Base-by-base conservation (phyloP, 2,329 filamentous ascomycete genomes). In the Laburnicola sp. region DNA sequence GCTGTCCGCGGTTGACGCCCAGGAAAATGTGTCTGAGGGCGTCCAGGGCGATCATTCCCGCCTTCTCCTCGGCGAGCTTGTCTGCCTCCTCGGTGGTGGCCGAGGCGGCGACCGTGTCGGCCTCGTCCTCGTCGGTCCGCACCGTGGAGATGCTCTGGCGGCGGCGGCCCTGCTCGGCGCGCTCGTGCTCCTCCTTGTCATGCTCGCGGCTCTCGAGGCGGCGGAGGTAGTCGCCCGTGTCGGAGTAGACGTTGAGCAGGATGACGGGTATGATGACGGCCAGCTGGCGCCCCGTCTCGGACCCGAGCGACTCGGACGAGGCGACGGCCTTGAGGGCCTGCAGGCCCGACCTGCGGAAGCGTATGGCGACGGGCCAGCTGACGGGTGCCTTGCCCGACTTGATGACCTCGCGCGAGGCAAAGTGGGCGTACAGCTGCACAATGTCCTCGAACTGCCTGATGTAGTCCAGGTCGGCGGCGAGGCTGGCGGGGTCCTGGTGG, bases 11-110 rank as follows among this genome's bases (percentile, higher is more conserved):
- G 65, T 91, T 96, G 56, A 91, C 91, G 6, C 86, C 85, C 27
- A 88, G 80, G 64, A 96, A 96, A 40, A 97, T 89, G 62, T 88
- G 86, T 73, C 93, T 89, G 48, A 99, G 76, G 67, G 91, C 95
- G 63, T 91, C 87, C 62, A 96, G 80, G 3, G 94, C 93, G 56
- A 95, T 78, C 6, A 95, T 79, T 26, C 89, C 89, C 11, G 91
- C 91, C 66, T 95, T 89, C 75, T 96, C 87, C 73, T 97, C 92
- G 1, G 91, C 92, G 53, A 94, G 77, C 70, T 87, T 90, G 73
- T 97, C 94, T 25, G 91, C 91, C 67, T 97, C 93, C 23, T 87
- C 87, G 0, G 89, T 88, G 0, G 90, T 91, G 48, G 87, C 89
- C 1, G 88, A 84, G n/a, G 91, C 82, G 23, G 89, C 88, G 8